These are phyloP conservation scores for Brassica nigra DNA, from an alignment of 345 rosid species.

Conservation along the genomic window DNA sequence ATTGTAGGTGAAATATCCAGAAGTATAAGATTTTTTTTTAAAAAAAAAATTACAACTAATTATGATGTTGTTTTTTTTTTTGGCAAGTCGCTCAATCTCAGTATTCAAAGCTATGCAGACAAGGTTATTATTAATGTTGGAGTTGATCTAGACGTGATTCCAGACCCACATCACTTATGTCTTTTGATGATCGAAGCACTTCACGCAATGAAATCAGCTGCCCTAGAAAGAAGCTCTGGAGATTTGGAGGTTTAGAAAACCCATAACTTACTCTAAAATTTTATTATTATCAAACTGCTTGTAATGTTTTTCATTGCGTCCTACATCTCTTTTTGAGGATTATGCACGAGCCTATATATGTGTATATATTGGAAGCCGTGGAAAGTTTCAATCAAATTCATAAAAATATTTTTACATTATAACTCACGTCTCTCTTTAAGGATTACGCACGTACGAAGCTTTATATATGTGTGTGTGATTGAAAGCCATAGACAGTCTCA, in stretches of 20 bases:
- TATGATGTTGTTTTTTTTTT: not conserved
- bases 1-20: too few relatives aligned
- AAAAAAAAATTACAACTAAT: not conserved
- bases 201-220: constrained; percentile 44
- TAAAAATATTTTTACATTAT: too few relatives aligned
- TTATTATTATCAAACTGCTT: not conserved
- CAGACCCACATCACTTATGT: constrained; percentile 63
- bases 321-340: not conserved
- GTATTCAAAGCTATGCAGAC: constrained; percentile 53
- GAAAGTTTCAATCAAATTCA: not conserved
- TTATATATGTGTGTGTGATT: too few relatives aligned
- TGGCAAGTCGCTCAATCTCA: constrained; percentile 53
- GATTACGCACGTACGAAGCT: too few relatives aligned
- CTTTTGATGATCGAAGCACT: constrained; percentile 59
- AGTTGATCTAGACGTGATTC: constrained; percentile 60
- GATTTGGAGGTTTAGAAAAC: not conserved
- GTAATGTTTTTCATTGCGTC: not conserved
- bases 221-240: not conserved
- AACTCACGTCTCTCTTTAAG: too few relatives aligned
- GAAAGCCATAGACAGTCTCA: too few relatives aligned
- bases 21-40: too few relatives aligned
- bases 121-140: constrained; percentile 57
- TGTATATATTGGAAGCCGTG: not conserved
- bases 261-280: not conserved
- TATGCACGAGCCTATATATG: not conserved